Evolutionary conservation across 306 rosid genomes (phyloP).

Genomic region (Abrus precatorius): DNA sequence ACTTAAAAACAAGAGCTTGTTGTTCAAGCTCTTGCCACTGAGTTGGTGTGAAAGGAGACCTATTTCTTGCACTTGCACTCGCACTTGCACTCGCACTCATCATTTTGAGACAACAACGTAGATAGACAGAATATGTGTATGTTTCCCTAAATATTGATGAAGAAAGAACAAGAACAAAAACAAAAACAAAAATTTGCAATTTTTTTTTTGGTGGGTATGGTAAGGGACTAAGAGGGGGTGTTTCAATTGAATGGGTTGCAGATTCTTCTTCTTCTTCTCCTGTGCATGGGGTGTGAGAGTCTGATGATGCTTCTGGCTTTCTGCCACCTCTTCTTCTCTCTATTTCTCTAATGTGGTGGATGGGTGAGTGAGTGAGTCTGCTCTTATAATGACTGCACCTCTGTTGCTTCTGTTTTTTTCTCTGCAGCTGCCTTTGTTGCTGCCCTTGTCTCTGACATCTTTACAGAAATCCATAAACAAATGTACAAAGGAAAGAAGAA

Average conservation of each 20-base stretch:
- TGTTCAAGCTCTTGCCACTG: slow-evolving; percentile 99
- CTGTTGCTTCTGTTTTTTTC: slow-evolving; percentile 73
- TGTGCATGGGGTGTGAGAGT: slow-evolving; percentile 67
- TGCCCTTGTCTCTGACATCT: slow-evolving; percentile 78
- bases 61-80: slow-evolving; percentile 59
- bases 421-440: slow-evolving; percentile 70
- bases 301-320: slow-evolving; percentile 63
- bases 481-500: slow-evolving; percentile 42
- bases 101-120: slow-evolving; percentile 49
- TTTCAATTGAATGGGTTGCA: slow-evolving; percentile 46
- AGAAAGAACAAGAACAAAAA: background rate
- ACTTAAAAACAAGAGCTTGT: slow-evolving; percentile 92
- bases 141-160: slow-evolving; percentile 28
- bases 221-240: background rate
- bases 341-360: slow-evolving; percentile 52
- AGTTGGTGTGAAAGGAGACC: slow-evolving; percentile 82
- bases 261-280: slow-evolving; percentile 62
- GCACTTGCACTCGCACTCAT: slow-evolving; percentile 55
- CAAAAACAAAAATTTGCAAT: too few relatives aligned
- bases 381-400: slow-evolving; percentile 86
- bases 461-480: slow-evolving; percentile 66
- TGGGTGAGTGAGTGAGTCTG: slow-evolving; percentile 66
- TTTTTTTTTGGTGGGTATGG: too few relatives aligned
- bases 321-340: slow-evolving; percentile 53
- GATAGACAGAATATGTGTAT: background rate